Base-by-base conservation (phyloP, 768 basidiomycete genomes). In the Pholiota conissans region DNA sequence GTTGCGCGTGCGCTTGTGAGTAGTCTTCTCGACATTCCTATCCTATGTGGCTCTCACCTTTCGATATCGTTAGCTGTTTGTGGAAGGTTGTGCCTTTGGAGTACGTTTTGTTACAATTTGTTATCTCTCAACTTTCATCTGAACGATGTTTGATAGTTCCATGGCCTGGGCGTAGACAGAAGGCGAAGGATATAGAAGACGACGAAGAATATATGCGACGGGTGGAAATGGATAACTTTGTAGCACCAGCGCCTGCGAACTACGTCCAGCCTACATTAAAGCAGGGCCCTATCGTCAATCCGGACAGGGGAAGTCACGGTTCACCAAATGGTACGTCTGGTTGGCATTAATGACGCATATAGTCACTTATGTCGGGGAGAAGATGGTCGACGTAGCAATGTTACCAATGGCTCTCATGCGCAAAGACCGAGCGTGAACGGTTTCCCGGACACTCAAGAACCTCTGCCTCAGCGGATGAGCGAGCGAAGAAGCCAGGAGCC, bases 1-100 rank as follows among this genome's bases (percentile, higher is more conserved):
- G 65, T 16, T 62, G 60, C 50, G 56, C 61, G 29, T 65, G 65
- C 46, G 60, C 61, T 54, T 49, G 69, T 68, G 56, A 47, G 69
- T 55, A 29, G 27, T 32, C 13, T 24, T 22, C 3, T 3, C 13
- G 11, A n/a, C 14, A 11, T 13, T 29, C 16, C 37, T 27, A 20
- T 18, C 3, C 8, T 26, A 26, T 18, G 3, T 29, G 20, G 16
- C 30, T 11, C 4, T 16, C 9, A 14, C n/a, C 16, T 14, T 18
- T 5, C 11, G n/a, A n/a, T n/a, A n/a, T n/a, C n/a, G n/a, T n/a
- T 26, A 65, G 64, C 60, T 40, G 16, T 56, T 13, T 60, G 55
- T 29, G 64, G 62, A 27, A 56, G 57, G 46, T 47, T 51, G 8
- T 65, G 61, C 37, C 24, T 59, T n/a, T 60, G 55, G 51, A 48